Conservation (phyloP, 805 yeast species). For the Blastobotrys attinorum region DNA sequence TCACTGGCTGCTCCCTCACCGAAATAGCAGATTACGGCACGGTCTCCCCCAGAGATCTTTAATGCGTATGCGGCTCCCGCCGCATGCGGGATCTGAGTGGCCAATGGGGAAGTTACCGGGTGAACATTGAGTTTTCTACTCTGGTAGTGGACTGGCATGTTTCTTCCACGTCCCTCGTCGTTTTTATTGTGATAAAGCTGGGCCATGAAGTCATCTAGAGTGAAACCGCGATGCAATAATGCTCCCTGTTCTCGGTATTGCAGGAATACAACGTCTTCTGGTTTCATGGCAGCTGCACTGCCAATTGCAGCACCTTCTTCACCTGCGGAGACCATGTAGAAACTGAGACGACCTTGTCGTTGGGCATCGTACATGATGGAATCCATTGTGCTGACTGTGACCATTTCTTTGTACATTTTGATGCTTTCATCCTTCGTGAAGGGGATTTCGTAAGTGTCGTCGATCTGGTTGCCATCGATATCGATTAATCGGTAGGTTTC, state of each 20-base stretch:
- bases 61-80: slow-evolving; percentile 32
- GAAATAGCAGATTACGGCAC: slow-evolving; percentile 25
- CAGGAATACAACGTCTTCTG: slow-evolving; percentile 25
- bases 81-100: slow-evolving; percentile 31
- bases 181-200: slow-evolving; percentile 26
- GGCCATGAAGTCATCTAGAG: slow-evolving; percentile 26
- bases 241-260: slow-evolving; percentile 31
- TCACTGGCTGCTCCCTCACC: slow-evolving; percentile 33
- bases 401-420: slow-evolving; percentile 28
- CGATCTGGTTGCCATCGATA: slow-evolving; percentile 23
- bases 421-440: slow-evolving; percentile 19
- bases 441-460: slow-evolving; percentile 18
- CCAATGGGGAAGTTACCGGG: slow-evolving; percentile 29
- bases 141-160: slow-evolving; percentile 30
- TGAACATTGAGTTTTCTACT: slow-evolving; percentile 24
- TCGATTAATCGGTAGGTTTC: slow-evolving; percentile 25
- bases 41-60: slow-evolving; percentile 23
- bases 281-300: slow-evolving; percentile 25
- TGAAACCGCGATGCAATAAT: slow-evolving; percentile 26
- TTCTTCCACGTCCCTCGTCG: slow-evolving; percentile 26
- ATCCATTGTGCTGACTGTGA: slow-evolving; percentile 26
- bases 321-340: slow-evolving; percentile 31
- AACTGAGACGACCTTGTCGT: slow-evolving; percentile 29
- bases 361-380: slow-evolving; percentile 30
- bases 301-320: slow-evolving; percentile 31